A percentile compares a stretch with the other conserved stretches of the same genome.
Conservation (phyloP, 1,284 basidiomycete genomes). For the Naganishia sp. region DNA sequence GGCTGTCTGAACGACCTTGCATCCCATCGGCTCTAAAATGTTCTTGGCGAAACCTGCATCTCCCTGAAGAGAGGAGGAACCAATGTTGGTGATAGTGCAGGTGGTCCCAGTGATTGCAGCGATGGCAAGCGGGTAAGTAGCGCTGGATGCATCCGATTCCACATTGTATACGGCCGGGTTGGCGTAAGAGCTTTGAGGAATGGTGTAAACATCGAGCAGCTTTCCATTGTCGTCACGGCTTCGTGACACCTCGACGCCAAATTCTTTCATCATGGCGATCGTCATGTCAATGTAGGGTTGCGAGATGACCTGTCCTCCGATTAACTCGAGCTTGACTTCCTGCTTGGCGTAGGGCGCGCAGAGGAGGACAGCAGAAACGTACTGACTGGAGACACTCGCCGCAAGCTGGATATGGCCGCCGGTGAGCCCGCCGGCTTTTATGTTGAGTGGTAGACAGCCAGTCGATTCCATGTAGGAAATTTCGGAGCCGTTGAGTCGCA, state of each 20-base stretch:
- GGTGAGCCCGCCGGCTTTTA: slow-evolving; percentile 77
- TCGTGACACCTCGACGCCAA: slow-evolving; percentile 78
- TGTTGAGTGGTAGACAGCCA: slow-evolving; percentile 86
- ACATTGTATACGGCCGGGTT: slow-evolving; percentile 84
- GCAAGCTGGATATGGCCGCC: slow-evolving; percentile 85
- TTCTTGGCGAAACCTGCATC: slow-evolving; percentile 93
- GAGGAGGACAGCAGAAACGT: slow-evolving; percentile 93
- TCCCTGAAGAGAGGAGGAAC: slow-evolving; percentile 86
- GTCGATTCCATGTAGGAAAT: slow-evolving; percentile 76
- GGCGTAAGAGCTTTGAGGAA: slow-evolving; percentile 76
- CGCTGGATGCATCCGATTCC: slow-evolving; percentile 93
- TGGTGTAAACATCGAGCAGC: slow-evolving; percentile 77
- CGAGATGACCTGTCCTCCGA: slow-evolving; percentile 91
- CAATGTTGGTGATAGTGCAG: slow-evolving; percentile 92
- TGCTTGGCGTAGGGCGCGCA: slow-evolving; percentile 90
- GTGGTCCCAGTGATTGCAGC: slow-evolving; percentile 94
- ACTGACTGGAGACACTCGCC: slow-evolving; percentile 95
- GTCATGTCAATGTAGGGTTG: slow-evolving; percentile 99
- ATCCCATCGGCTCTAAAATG: slow-evolving; percentile 94
- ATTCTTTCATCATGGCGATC: slow-evolving; percentile 95
- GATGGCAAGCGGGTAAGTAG: slow-evolving; percentile 95
- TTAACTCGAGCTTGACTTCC: slow-evolving; percentile 82
- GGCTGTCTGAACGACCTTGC: slow-evolving; percentile 81
- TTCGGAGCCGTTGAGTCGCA: slow-evolving; percentile 75
- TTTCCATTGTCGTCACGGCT: slow-evolving; percentile 68